Base-by-base conservation (phyloP, 2,329 filamentous ascomycete species). In the Paraphaeosphaeria minitans region DNA sequence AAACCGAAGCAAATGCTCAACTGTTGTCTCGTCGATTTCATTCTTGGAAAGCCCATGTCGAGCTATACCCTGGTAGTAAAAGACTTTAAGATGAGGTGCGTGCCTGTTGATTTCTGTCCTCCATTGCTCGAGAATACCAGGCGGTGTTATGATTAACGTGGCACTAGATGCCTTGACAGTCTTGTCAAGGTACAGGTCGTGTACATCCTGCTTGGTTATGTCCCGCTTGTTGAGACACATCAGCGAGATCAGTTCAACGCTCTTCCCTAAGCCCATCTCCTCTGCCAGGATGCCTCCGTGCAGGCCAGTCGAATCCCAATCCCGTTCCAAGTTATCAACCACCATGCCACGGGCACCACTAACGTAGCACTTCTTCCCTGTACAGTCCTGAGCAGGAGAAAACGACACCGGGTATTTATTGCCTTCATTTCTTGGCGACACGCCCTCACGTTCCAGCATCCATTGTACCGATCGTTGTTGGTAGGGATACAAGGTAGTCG, bases 251-350 rank as follows among this genome's bases (percentile, higher is more conserved):
- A 91, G 81, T 76, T 94, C 91, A 3, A 93, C 81, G 0, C 91
- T 94, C 74, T 94, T 94, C 1, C 91, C 91, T 1, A 94, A 79
- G 0, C 91, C 91, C 91, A 94, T 94, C 74, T 94, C 91, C 69
- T 94, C 91, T 0, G 89, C 87, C 5, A 94, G 78, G 49, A 92
- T 88, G 0, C 90, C 90, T 2, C 87, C 87, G 37, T 69, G 75
- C 1, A 82, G 58, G 16, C 27, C 41, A 12, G 51, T 53, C n/a
- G 67, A 60, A 56, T 78, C 71, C 35, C 75, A 72, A 55, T 86
- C 86, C 2, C 77, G 67, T 0, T 70, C 60, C 9, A 80, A 59
- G 67, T 89, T 81, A 39, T 79, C 78, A 1, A 85, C 82, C 4
- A 87, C 79, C 14, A 86, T 75, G 27, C 88, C 86, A 53, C 89